phyloP scores from a whole-genome alignment of 1,139 yeast species.

The Casaregolazyma lundiana region DNA sequence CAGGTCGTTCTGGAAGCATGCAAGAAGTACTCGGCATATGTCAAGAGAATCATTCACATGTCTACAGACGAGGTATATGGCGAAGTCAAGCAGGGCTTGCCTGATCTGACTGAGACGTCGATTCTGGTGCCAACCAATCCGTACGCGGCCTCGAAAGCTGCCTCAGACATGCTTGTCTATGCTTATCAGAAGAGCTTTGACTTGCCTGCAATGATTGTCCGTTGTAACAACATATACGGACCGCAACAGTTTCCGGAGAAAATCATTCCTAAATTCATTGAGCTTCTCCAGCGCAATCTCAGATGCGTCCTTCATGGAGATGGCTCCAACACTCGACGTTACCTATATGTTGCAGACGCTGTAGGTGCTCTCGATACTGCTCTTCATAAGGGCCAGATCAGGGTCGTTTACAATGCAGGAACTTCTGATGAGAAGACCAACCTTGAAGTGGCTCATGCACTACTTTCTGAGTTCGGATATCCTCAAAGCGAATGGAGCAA shows the following conservation, averaged over 20 bases:
- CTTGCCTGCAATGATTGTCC: constrained; percentile 42
- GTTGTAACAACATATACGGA: constrained; percentile 57
- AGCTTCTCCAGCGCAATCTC: constrained; percentile 28
- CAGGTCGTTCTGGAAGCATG: constrained; percentile 48
- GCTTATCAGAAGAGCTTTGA: constrained; percentile 46
- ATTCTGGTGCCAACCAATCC: constrained; percentile 52
- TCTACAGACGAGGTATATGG: constrained; percentile 66
- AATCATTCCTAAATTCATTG: constrained; percentile 44
- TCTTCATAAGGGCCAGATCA: constrained; percentile 33
- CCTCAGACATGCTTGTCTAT: constrained; percentile 48
- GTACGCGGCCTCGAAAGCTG: constrained; percentile 57
- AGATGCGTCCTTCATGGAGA: constrained; percentile 44
- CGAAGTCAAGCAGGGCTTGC: constrained; percentile 28
- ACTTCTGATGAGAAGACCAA: constrained; percentile 44
- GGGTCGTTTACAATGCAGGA: constrained; percentile 48
- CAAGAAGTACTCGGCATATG: constrained; percentile 24
- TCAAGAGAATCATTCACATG: constrained; percentile 43
- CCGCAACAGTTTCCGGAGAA: constrained; percentile 56
- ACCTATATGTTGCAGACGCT: constrained; percentile 48
- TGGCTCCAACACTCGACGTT: constrained; percentile 45
- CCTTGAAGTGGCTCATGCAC: constrained; percentile 29
- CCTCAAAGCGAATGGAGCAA: constrained; percentile 19
- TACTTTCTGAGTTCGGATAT: constrained; percentile 31
- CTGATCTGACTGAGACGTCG: constrained; percentile 37
- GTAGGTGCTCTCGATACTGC: constrained; percentile 41